Base-by-base conservation (phyloP, 768 basidiomycete genomes). In the Inosperma sp. region DNA sequence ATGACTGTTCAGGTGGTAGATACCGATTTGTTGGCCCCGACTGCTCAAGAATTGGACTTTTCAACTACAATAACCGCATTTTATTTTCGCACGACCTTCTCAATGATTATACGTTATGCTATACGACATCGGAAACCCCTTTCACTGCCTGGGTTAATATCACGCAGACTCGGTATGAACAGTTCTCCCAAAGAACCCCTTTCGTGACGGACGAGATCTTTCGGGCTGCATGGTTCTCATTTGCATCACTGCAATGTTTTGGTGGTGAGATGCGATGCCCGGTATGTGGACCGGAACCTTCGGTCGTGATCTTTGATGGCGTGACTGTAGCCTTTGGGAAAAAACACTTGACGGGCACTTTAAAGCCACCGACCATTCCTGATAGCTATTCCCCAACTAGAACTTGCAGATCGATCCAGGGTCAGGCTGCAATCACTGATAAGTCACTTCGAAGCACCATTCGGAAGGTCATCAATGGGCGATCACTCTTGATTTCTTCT, bases 81-180 rank as follows among this genome's bases (percentile, higher is more conserved):
- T n/a, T n/a, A n/a, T n/a, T n/a, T 42, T 53, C 68, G 3, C 67
- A 70, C 37, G 60, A 67, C 7, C 51, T 71, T 3, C 53, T 72
- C 2, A 61, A 72, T 25, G 64, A 65, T 25, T 72, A 68, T 35
- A 69, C 66, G 2, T 60, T 51, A 29, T 49, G 53, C 0, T 71
- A 52, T 43, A 67, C 64, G 13, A 43, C 62, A 8, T 70, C 70
- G 2, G 68, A 72, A 54, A 70, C 62, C 0, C 69, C 68, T 1
- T 71, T 72, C 49, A 48, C 55, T 13, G 56, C 68, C 17, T 66
- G 60, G 60, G 57, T 62, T 3, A 42, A 44, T 14, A 49, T 54
- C 5, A 37, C 65, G 17, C 47, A 52, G 5, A 54, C 60, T 2
- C 37, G 60, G n/a, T 69, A 67, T 49, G 7, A 36, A n/a, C 47